A percentile compares a stretch with the other conserved stretches of the same genome.
These are phyloP conservation scores for Hansenula lynferdii DNA, from an alignment of 1,139 yeast species.

Conservation along the genomic window DNA sequence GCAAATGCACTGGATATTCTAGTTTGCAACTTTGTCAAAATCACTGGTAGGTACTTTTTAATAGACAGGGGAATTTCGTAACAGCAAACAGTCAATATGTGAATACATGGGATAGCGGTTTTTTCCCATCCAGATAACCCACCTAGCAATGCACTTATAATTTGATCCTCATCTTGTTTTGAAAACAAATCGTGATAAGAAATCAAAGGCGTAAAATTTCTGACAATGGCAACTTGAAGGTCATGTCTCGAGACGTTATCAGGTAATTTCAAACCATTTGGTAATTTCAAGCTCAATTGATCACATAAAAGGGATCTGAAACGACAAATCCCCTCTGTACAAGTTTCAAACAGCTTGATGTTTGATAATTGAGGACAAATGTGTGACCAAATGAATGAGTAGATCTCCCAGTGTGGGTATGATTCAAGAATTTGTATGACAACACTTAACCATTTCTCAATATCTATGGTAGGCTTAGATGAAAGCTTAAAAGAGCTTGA, in stretches of 20 bases:
- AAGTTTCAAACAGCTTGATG: constrained; percentile 45
- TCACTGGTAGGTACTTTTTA: constrained; percentile 60
- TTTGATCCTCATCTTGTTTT: constrained; percentile 62
- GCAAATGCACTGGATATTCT: constrained; percentile 67
- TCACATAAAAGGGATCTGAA: constrained; percentile 53
- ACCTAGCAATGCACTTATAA: constrained; percentile 57
- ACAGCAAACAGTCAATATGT: constrained; percentile 71
- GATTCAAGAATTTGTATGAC: constrained; percentile 47
- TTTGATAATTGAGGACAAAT: constrained; percentile 70
- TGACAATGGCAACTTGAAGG: constrained; percentile 60
- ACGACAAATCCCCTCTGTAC: constrained; percentile 39
- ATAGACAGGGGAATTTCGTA: constrained; percentile 75
- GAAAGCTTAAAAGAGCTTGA: constrained; percentile 2
- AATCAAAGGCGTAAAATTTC: constrained; percentile 61
- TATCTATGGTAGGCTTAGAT: constrained; percentile 31
- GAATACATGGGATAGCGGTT: constrained; percentile 75
- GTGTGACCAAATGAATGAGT: constrained; percentile 63
- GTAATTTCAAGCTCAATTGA: constrained; percentile 51
- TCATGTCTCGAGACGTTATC: constrained; percentile 49
- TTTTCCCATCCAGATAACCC: constrained; percentile 76
- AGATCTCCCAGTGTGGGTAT: constrained; percentile 67
- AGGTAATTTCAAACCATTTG: constrained; percentile 40
- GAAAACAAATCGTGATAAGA: constrained; percentile 60
- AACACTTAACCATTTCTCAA: constrained; percentile 47
- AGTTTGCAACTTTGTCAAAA: constrained; percentile 66